Base-by-base conservation (phyloP, 2,329 filamentous ascomycete genomes). In the Trichoderma afroharzianum region DNA sequence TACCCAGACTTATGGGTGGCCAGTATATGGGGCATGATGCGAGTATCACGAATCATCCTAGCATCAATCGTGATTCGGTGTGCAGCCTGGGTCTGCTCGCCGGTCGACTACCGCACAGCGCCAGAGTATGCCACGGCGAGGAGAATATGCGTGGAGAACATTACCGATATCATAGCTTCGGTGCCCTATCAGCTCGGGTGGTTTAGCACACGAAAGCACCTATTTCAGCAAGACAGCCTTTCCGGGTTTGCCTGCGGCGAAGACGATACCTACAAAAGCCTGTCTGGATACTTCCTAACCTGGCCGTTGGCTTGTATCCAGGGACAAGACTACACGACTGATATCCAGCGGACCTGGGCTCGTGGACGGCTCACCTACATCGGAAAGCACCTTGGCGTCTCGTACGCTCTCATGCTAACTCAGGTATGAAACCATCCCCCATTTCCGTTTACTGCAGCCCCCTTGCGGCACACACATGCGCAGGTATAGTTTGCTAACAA, bases 101-200 rank as follows among this genome's bases (percentile, higher is more conserved):
- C 89, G 0, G 84, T 88, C 9, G 88, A 91, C 78, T 90, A 90
- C 76, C 83, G 88, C 55, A 90, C 88, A 1, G 90, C 88, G 6
- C 85, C 87, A 21, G 87, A 90, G 77, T 91, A 90, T 74, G 87
- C 87, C 12, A 84, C 85, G 0, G 86, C 87, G 5, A 83, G 85
- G 18, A 80, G 85, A 47, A 83, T 83, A 2, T 88, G 84, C 66
- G 82, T 82, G 50, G 85, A 88, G 59, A 83, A 83, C 68, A 88
- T 90, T 73, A 83, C 84, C 3, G 88, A 90, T 74, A 86, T 91
- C 47, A 84, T 91, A 68, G 87, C 88, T 1, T 87, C 85, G 2
- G 85, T 90, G n/a, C 89, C 89, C 0, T 91, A 86, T 74, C 85
- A 88, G 76, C 82, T 91, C 2, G 88, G 88, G 53, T 90, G 88